Base-by-base conservation (phyloP, 441 rosid genomes). In the Viola pubescens region DNA sequence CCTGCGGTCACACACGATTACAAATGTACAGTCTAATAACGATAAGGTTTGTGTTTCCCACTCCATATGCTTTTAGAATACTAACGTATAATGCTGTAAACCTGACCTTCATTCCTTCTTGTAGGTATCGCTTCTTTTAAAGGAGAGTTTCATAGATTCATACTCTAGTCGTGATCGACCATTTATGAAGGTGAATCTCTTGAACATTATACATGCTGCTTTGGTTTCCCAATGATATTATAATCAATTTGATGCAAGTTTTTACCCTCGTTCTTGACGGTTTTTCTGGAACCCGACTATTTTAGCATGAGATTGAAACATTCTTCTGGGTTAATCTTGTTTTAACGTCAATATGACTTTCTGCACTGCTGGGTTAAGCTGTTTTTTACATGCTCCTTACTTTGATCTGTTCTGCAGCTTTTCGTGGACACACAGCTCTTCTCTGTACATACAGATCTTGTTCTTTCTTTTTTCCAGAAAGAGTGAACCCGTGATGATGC, bases 361-460 rank as follows among this genome's bases (percentile, higher is more conserved):
- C 14, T 48, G 52, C 52, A 5, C 1, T 2, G 14, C 12, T 46
- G 6, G 49, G 49, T 46, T 6, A 48, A 48, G 14, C 52, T 5
- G 16, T 13, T 26, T 12, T 48, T 5, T 19, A n/a, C 3, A 48
- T 48, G 7, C 0, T 1, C 14, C 52, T 37, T 7, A 39, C 62
- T 75, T 19, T 50, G 16, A 37, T 61, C 11, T 75, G 56, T 54
- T 62, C 58, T 68, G 60, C 95, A 88, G 97, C 89, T 67, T 54
- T 90, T 94, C 16, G 80, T 85, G 83, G 99, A 90, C 73, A 90
- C 99, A 11, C 99, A 94, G 70, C 95, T 90, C 75, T 94, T 94
- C 85, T 86, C 95, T 55, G 95, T 88, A 72, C 99, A 88, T 68
- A 88, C 99, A 54, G 97, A 88, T 80, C 91, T 79, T 9, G 91